Evolutionary conservation across 495 filamentous ascomycete genomes (phyloP).

Genomic region (Cenococcum geophilum): DNA sequence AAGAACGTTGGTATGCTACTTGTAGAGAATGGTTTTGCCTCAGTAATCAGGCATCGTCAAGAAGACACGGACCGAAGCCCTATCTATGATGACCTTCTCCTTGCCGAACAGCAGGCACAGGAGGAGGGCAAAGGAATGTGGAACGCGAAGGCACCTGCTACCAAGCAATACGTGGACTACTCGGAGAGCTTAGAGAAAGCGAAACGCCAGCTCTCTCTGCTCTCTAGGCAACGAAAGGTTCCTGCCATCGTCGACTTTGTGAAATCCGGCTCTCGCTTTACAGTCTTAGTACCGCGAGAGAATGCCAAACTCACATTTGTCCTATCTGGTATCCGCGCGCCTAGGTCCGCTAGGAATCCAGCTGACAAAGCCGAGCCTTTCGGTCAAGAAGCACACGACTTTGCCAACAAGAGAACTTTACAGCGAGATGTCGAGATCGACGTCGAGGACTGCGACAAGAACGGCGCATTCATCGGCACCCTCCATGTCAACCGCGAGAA

Average conservation of each 20-base stretch:
- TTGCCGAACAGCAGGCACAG: conserved; percentile 78
- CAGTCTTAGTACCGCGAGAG: conserved; percentile 84
- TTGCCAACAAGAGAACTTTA: conserved; percentile 78
- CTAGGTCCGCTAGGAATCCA: conserved; percentile 72
- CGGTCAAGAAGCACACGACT: conserved; percentile 87
- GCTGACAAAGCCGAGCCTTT: conserved; percentile 86
- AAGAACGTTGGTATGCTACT: conserved; percentile 81
- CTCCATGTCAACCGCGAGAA: conserved; percentile 93
- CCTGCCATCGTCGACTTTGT: conserved; percentile 95
- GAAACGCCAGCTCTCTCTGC: conserved; percentile 78
- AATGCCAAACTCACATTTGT: conserved; percentile 93
- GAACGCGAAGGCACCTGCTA: conserved; percentile 74
- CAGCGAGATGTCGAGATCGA: conserved; percentile 97
- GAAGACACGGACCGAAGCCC: conserved; percentile 89
- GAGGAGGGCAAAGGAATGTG: conserved; percentile 91
- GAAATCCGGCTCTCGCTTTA: conserved; percentile 92
- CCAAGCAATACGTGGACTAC: conserved; percentile 76
- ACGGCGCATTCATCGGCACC: conserved; percentile 93
- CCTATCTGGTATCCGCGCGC: conserved; percentile 88
- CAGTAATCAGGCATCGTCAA: conserved; percentile 86
- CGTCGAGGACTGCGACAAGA: conserved; percentile 89
- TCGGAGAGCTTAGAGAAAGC: conserved; percentile 91
- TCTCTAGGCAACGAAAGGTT: conserved; percentile 86
- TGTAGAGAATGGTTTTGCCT: conserved; percentile 86
- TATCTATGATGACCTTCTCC: conserved; percentile 87